Evolutionary conservation across 2,329 filamentous ascomycete genomes (phyloP).

Genomic region (Penicillium sp.): DNA sequence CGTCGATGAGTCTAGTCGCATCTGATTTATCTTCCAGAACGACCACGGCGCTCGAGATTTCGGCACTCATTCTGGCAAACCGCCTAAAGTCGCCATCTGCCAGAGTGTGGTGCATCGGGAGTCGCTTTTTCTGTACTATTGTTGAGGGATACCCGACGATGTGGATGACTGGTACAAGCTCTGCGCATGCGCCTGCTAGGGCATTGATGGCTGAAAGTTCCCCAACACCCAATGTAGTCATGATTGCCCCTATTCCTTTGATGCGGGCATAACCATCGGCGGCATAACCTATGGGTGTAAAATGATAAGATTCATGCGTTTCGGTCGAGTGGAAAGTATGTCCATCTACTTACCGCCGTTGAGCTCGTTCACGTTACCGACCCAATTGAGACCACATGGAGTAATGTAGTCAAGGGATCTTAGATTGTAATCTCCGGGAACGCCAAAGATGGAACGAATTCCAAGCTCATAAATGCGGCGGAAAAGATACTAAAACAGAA

Average conservation of each 20-base stretch:
- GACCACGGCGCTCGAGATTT: slow-evolving; percentile 68
- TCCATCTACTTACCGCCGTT: slow-evolving; percentile 45
- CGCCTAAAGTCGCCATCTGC: slow-evolving; percentile 73
- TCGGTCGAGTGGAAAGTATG: neutral
- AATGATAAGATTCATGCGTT: slow-evolving; percentile 4
- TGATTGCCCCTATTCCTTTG: slow-evolving; percentile 63
- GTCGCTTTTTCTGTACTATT: slow-evolving; percentile 38
- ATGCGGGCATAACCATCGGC: slow-evolving; percentile 71
- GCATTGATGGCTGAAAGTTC: slow-evolving; percentile 65
- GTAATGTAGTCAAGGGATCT: slow-evolving; percentile 54
- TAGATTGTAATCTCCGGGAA: slow-evolving; percentile 61
- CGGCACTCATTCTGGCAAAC: slow-evolving; percentile 70
- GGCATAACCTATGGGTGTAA: slow-evolving; percentile 55
- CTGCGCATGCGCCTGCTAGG: slow-evolving; percentile 67
- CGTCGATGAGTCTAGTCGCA: slow-evolving; percentile 71
- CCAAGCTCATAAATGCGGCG: slow-evolving; percentile 4
- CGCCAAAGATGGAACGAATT: slow-evolving; percentile 8
- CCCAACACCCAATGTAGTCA: slow-evolving; percentile 71
- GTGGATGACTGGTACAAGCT: slow-evolving; percentile 64
- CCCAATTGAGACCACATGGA: slow-evolving; percentile 53
- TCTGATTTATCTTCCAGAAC: slow-evolving; percentile 66
- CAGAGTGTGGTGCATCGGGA: slow-evolving; percentile 61
- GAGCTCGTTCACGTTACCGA: slow-evolving; percentile 58
- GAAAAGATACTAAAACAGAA: neutral
- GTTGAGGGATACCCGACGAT: slow-evolving; percentile 53